Evolutionary conservation across 2,329 filamentous ascomycete species (phyloP), one percentile per base, ranked within the genome.

Genomic region (Sporothrix mexicana): DNA sequence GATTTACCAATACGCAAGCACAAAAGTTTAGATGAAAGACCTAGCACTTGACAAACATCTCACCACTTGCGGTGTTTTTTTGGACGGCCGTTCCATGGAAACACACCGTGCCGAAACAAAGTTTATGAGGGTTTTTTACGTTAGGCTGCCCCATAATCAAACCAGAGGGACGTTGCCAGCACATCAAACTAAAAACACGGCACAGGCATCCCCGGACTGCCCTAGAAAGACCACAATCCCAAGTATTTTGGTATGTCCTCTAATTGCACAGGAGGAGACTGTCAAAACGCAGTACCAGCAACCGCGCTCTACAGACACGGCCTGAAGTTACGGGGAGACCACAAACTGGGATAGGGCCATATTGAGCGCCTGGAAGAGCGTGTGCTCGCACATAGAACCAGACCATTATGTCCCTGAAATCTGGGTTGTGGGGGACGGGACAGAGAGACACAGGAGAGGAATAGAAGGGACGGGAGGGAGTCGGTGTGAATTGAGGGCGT

Each of bases 391-490:
- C 25, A 47, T 17, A 47, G 61, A 41, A 66, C 41, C 12, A 15
- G 20, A 20, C 6, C 13, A 51, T 36, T 13, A 15, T n/a, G 10
- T n/a, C 13, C 45, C 64, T 67, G 45, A 45, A 45, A 36, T 15
- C 47, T 67, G 64, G 47, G 15, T 30, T 30, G 17, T 49, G 49
- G 41, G 61, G 20, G 23, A 25, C 20, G 13, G 51, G 51, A 55
- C 30, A 36, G 30, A 36, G 30, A 25, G 51, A 25, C 20, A 55
- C 5, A 23, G 2, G 23, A 55, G 51, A 12, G 3, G n/a, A 13
- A 7, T 3, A 23, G 36, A 47, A 20, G 41, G 36, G 67, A 53
- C 66, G 36, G 67, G n/a, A 69, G 67, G n/a, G 47, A 69, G 51
- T 30, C 51, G 67, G 67, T 53, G n/a, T 57, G n/a, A 15, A 25